Conservation (phyloP, 148 eudicot genomes). For the Pharnaceum exiguum region DNA sequence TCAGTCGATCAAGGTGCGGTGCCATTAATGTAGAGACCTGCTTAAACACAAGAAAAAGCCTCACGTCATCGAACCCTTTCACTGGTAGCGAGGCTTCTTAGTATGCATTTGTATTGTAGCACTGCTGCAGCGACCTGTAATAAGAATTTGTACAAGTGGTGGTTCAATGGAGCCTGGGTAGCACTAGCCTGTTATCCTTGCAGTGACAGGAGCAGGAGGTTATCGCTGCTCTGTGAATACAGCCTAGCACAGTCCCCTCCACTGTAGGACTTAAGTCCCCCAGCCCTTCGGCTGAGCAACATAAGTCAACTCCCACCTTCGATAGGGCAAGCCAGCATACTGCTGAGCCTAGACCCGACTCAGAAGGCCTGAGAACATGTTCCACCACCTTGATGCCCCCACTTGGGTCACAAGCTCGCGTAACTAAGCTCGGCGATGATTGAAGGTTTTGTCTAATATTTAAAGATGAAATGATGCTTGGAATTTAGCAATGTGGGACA, state of each 20-base stretch:
- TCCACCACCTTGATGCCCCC: constrained; percentile 8
- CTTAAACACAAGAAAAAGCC: no score
- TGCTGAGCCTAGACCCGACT: background rate
- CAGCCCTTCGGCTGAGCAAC: background rate
- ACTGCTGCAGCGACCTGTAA: no score
- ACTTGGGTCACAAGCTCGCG: constrained; percentile 20
- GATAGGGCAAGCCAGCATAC: constrained; percentile 1
- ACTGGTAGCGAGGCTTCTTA: no score
- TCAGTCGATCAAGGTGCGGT: no score
- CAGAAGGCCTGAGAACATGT: background rate
- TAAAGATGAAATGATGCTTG: no score
- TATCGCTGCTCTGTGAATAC: constrained; percentile 1
- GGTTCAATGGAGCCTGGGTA: background rate
- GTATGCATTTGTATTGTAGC: no score
- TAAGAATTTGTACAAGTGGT: no score
- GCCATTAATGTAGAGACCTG: no score
- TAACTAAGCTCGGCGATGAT: background rate
- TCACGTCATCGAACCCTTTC: no score
- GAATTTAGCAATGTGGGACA: no score
- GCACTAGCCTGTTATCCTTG: constrained; percentile 2
- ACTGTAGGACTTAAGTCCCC: background rate
- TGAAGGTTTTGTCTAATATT: no score
- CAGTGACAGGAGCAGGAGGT: background rate
- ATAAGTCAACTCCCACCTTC: constrained; percentile 16
- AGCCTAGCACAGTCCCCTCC: constrained; percentile 2